These are phyloP conservation scores for Verticillium tricorpus DNA, from an alignment of 2,329 filamentous ascomycete species.

Conservation along the genomic window DNA sequence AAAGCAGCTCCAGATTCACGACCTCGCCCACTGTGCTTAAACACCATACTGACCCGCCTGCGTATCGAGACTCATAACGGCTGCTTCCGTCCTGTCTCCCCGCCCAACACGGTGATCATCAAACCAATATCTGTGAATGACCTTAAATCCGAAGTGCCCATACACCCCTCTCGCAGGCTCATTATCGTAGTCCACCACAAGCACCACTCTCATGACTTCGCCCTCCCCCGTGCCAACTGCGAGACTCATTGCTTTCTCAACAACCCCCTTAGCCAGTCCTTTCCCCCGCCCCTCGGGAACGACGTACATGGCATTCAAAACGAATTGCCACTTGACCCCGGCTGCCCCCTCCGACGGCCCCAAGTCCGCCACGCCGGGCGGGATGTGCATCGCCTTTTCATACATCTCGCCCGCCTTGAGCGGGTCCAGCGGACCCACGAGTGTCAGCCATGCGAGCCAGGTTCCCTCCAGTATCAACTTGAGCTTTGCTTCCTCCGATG, in stretches of 20 bases:
- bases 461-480: not conserved
- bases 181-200: constrained; percentile 10
- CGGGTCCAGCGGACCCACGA: constrained; percentile 6
- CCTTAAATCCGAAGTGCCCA: constrained; percentile 1
- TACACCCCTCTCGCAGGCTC: constrained; percentile 2
- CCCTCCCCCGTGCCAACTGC: not conserved
- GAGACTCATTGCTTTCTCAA: not conserved
- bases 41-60: not conserved
- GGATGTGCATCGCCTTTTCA: not conserved
- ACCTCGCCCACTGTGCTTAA: not conserved
- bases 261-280: not conserved
- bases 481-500: not conserved
- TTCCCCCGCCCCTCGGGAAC: not conserved
- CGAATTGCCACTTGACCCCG: not conserved
- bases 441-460: constrained; percentile 5
- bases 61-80: constrained; percentile 5
- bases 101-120: constrained; percentile 5
- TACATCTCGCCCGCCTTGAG: not conserved
- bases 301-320: constrained; percentile 10
- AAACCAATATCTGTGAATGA: constrained; percentile 10
- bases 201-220: not conserved
- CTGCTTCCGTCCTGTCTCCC: constrained; percentile 6
- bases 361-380: not conserved
- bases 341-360: not conserved
- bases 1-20: not conserved